A percentile compares a stretch with the other conserved stretches of the same genome.
Conservation (phyloP, 345 rosid species). For the Diplotaxis tenuifolia region DNA sequence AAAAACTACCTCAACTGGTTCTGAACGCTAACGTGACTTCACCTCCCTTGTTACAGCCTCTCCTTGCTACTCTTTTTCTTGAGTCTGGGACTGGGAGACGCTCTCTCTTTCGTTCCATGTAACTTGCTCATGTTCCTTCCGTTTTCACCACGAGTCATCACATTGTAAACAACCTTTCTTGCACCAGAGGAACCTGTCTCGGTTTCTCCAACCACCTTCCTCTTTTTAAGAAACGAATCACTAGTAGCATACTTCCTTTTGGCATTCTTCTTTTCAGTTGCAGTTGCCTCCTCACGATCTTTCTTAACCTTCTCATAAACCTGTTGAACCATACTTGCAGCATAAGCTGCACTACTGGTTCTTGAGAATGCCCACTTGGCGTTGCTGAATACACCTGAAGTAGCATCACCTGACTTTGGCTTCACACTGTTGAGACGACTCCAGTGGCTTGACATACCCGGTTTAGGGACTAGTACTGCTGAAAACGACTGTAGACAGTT, state of each 20-base stretch:
- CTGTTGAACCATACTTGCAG: conserved; percentile 58
- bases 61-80: conserved; percentile 40
- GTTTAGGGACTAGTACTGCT: conserved; percentile 56
- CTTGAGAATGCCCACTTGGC: conserved; percentile 48
- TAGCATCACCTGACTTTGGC: conserved; percentile 36
- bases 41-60: conserved; percentile 19
- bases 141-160: conserved; percentile 23
- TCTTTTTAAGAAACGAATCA: conserved; percentile 40
- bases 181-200: conserved; percentile 30
- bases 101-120: conserved; percentile 35
- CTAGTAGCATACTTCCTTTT: conserved; percentile 35
- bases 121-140: conserved; percentile 25
- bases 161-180: conserved; percentile 28
- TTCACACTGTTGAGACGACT: conserved; percentile 42
- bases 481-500: conserved; percentile 57
- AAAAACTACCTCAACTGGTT: conserved; percentile 2
- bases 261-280: conserved; percentile 43
- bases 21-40: conserved; percentile 12
- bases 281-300: conserved; percentile 63
- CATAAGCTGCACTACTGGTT: conserved; percentile 53
- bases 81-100: conserved; percentile 37
- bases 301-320: conserved; percentile 56
- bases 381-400: conserved; percentile 38
- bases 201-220: conserved; percentile 48
- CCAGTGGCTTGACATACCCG: conserved; percentile 48